Base-by-base conservation (phyloP, 2,329 filamentous ascomycete species). In the Blastomyces gilchristii region DNA sequence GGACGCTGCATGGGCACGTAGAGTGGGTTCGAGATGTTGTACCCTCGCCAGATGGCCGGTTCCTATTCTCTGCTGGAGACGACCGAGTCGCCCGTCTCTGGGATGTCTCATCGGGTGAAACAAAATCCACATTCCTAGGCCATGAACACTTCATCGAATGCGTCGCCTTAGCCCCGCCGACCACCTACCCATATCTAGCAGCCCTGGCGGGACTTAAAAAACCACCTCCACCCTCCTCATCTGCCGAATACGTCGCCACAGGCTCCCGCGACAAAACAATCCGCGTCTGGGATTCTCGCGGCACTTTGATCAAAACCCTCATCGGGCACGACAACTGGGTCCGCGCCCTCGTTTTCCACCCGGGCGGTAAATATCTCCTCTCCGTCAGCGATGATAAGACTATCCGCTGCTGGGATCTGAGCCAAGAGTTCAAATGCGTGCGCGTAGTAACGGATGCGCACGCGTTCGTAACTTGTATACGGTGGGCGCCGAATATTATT, bases 271-370 rank as follows among this genome's bases (percentile, higher is more conserved):
- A 97, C 76, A 97, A 96, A 79, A 88, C 87, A 0, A 96, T 97
- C 72, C 87, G 87, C 70, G 78, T 97, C 7, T 97, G 92, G 91
- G 90, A 96, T 73, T 83, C 87, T 12, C 84, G 91, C 62, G 93
- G 93, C 41, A 91, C 87, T 12, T 85, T 90, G 67, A 86, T 97
- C 72, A 93, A 91, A 74, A 94, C 89, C 0, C 80, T 97, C 1
- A 78, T 86, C 0, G 93, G 93, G 1, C 93, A 97, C 73, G 92
- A 97, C 74, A 97, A 97, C 73, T 97, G 93, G 93, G 85, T 97
- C 9, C 86, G 91, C 41, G 88, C 84, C 0, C 76, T 97, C 6
- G 86, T 91, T 11, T 97, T 96, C 74, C 93, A 97, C 70, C 93
- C 93, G 0, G 89, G 90, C 9, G 93, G 93, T 53, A 95, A 93